Evolutionary conservation across 768 basidiomycete genomes (phyloP), one percentile per base, ranked within the genome.

Genomic region (Psilocybe sp.): DNA sequence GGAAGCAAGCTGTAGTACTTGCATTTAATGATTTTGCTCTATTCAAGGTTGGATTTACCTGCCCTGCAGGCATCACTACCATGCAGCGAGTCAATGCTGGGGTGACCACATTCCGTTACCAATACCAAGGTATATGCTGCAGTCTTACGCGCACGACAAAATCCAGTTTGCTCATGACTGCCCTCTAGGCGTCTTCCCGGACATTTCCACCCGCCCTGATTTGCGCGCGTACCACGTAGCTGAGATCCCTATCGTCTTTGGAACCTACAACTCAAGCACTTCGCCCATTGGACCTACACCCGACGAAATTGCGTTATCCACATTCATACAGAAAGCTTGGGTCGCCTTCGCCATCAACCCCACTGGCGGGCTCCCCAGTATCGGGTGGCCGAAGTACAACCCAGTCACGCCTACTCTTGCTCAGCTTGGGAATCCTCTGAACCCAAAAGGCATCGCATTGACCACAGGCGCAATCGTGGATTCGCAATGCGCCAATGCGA

Each of bases 311-410:
- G 55, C 60, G n/a, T 58, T 74, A 34, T 67, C 72, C 1, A 60
- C 51, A 45, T 69, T 65, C 46, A 47, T 73, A 1, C 72, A 74
- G 51, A 52, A 57, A 5, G 71, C 70, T 0, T 76, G 74, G 73
- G 71, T 73, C 1, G 61, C 68, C 5, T 76, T 76, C 46, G 72
- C 73, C n/a, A 64, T 68, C n/a, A 61, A 74, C 54, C 70, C 73
- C 1, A 37, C 51, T 2, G 47, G 59, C 14, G 71, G 71, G 1
- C 50, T 73, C 35, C 39, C 46, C 1, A 49, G 46, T 12, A 38
- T 52, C 15, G 60, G 55, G 11, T 64, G 63, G 61, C 63, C 63
- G 18, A 37, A 42, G 18, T 64, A 60, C 40, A 50, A 41, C 35
- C 57, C 57, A 5, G 40, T 46, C 8, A 44, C 53, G 9, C 38